phyloP scores from a whole-genome alignment of 2,329 filamentous ascomycete genomes.

The Parascedosporium putredinis region DNA sequence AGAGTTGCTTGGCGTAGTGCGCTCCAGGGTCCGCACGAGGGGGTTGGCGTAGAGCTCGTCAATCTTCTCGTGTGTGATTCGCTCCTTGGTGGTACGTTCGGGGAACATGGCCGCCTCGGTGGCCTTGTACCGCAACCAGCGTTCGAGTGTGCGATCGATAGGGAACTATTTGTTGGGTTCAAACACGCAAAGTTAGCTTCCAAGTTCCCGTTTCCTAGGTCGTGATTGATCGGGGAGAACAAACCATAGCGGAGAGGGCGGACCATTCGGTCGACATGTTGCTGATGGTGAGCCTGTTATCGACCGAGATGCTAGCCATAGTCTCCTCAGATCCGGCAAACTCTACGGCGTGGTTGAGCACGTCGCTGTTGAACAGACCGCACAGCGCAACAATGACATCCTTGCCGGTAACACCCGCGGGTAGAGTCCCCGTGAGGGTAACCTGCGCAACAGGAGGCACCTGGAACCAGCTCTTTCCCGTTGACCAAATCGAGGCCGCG shows the following conservation, averaged over 20 bases:
- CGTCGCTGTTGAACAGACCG: slow-evolving; percentile 78
- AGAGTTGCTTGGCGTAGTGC: slow-evolving; percentile 72
- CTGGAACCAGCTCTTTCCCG: slow-evolving; percentile 77
- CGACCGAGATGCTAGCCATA: slow-evolving; percentile 59
- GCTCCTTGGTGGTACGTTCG: slow-evolving; percentile 33
- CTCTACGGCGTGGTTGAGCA: slow-evolving; percentile 84
- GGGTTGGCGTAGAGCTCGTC: slow-evolving; percentile 61
- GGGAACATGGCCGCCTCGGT: slow-evolving; percentile 55
- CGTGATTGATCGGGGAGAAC: not conserved
- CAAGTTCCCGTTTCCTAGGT: not conserved
- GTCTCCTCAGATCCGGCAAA: slow-evolving; percentile 76
- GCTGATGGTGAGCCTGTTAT: slow-evolving; percentile 60
- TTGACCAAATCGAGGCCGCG: slow-evolving; percentile 77
- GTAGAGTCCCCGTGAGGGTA: slow-evolving; percentile 64
- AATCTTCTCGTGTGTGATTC: slow-evolving; percentile 63
- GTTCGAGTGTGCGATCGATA: slow-evolving; percentile 59
- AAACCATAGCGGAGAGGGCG: slow-evolving; percentile 35
- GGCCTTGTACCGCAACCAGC: slow-evolving; percentile 70
- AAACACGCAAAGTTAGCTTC: too few species aligned
- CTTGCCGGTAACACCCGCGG: slow-evolving; percentile 77
- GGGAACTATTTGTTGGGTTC: slow-evolving; percentile 63
- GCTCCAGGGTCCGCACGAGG: slow-evolving; percentile 65
- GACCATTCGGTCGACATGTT: slow-evolving; percentile 85
- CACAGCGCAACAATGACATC: slow-evolving; percentile 88
- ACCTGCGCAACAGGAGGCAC: slow-evolving; percentile 76